These are phyloP conservation scores for Solanum sparsipilum DNA, from an alignment of 257 asterid species.

Conservation along the genomic window DNA sequence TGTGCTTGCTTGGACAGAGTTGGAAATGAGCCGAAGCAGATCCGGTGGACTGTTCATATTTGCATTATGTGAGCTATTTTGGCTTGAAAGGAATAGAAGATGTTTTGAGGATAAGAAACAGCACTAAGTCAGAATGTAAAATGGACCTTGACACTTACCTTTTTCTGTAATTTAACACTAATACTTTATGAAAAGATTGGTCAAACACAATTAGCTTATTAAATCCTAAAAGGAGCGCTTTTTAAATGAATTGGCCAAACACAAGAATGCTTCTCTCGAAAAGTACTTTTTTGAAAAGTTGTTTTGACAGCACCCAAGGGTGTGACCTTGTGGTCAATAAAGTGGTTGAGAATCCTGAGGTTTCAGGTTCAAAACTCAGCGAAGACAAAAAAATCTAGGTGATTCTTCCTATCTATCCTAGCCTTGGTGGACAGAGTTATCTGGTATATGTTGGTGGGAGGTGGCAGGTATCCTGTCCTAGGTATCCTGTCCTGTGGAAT, in stretches of 20 bases:
- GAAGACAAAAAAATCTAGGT: neutral
- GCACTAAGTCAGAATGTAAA: neutral
- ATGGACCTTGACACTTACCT: neutral
- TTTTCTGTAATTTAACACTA: neutral
- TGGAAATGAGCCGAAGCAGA: neutral
- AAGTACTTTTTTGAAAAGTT: neutral
- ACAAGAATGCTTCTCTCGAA: neutral
- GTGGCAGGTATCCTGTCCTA: neutral
- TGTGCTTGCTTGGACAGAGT: neutral
- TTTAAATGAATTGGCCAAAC: neutral
- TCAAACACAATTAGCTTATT: neutral
- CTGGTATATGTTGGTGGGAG: neutral
- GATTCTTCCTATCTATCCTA: neutral
- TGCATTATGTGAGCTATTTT: neutral
- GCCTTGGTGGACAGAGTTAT: neutral
- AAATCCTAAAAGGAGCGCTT: neutral
- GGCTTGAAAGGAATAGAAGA: neutral
- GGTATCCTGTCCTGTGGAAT: too few species aligned
- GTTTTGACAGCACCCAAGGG: neutral
- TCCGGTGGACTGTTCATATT: neutral
- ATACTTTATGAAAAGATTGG: neutral
- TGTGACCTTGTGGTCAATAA: neutral
- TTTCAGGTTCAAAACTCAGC: neutral
- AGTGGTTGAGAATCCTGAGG: neutral
- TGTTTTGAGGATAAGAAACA: neutral